Base-by-base conservation (phyloP, 1,139 yeast species). In the Zygosaccharomyces sapae region DNA sequence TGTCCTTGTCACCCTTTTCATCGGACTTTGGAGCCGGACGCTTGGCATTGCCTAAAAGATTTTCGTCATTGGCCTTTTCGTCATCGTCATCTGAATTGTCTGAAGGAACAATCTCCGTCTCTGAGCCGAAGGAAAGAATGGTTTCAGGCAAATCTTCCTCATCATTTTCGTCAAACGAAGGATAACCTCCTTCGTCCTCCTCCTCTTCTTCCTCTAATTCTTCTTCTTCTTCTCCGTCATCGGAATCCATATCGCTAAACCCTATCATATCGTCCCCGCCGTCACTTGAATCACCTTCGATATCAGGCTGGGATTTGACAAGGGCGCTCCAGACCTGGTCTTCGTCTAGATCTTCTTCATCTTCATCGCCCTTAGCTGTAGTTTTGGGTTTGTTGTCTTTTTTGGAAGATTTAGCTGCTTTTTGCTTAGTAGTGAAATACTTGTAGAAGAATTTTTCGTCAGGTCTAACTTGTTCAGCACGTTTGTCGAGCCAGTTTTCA, bases 401-500 rank as follows among this genome's bases (percentile, higher is more conserved):
- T 27, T 10, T 8, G 12, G 31, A 4, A 4, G 12, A 8, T 9
- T 10, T 12, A 27, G 3, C n/a, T 4, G 31, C 31, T 5, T 9
- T 27, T 27, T 75, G 76, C 63, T 84, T 83, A 31, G 78, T 73
- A 27, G 81, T 74, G 69, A 92, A 92, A 70, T 90, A 92, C 65
- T 88, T 90, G 67, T 84, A 81, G 77, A 89, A 89, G 71, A 92
- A 92, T 61, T 79, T 72, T 65, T 94, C 98, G 54, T 90, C 96
- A 1, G 96, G 96, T 55, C 79, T 84, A 44, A 92, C 76, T 47
- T 84, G 83, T 34, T 75, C 76, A 3, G 77, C 74, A 57, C 76
- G 80, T 67, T 79, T 80, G 52, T 75, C 72, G 48, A 83, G 70
- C 97, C 97, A 92, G 65, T 89, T 83, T 56, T 83, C 81, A 2